A percentile compares a stretch with the other conserved stretches of the same genome.
phyloP scores from a whole-genome alignment of 2,329 filamentous ascomycete genomes.

The Fusarium azukiicola region DNA sequence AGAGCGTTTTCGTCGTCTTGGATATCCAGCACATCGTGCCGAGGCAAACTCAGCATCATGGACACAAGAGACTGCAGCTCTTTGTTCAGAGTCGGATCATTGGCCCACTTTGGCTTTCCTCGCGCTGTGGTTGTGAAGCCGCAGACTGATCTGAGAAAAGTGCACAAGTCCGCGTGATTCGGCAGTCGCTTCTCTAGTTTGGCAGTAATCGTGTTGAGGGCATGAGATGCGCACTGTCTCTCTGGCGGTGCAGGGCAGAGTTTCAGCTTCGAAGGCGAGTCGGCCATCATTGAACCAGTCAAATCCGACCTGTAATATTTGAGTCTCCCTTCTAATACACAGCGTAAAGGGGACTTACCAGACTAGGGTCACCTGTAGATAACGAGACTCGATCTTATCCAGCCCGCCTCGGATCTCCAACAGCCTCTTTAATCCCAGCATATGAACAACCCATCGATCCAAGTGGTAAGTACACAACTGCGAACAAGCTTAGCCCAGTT shows the following conservation, averaged over 20 bases:
- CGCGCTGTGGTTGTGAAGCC: background rate
- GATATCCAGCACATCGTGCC: background rate
- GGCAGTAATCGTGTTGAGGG: background rate
- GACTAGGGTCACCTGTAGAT: conserved; percentile 1
- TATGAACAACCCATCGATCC: conserved; percentile 12
- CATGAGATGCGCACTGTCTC: background rate
- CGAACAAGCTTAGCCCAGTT: background rate
- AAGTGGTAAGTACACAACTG: conserved; percentile 1
- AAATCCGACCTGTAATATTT: background rate
- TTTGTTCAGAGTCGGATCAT: background rate
- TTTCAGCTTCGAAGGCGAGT: background rate
- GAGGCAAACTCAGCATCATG: background rate
- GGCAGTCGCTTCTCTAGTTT: background rate
- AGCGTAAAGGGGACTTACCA: background rate
- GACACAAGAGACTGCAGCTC: background rate
- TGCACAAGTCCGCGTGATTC: background rate
- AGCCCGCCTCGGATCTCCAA: conserved; percentile 7
- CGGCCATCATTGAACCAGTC: background rate
- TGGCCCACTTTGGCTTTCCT: background rate
- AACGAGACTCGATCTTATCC: conserved; percentile 6
- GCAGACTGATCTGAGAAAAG: background rate
- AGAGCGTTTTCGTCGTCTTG: background rate
- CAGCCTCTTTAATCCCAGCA: background rate
- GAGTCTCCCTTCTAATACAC: background rate
- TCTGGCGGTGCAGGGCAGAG: background rate